Evolutionary conservation across 192 early-diverging fungal genomes (phyloP), one percentile per base, ranked within the genome.

Genomic region (Geosiphon pyriformis): DNA sequence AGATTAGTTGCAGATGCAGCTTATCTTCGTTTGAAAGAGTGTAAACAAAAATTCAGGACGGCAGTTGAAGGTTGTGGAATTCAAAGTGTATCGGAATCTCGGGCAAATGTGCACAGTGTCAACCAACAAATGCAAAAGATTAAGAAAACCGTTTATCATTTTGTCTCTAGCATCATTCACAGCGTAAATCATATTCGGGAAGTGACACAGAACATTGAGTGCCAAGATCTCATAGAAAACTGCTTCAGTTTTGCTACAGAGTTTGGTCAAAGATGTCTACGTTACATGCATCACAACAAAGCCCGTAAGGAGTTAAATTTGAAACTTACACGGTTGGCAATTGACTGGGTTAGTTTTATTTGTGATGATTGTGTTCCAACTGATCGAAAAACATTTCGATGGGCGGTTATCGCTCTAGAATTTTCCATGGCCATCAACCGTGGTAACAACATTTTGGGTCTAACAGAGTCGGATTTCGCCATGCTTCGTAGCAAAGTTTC

Each of bases 331-430:
- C 80, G 80, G 2, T 80, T 94, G 58, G 81, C 88, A 12, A 89
- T 91, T n/a, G 87, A 90, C 49, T 94, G 93, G 93, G 85, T 90
- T 55, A 86, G 87, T 53, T 94, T 94, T 69, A 90, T 92, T 50
- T 86, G 83, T 32, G 85, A 89, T 63, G 90, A 94, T 67, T 91
- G 91, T 69, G 77, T 83, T 59, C 89, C 88, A 7, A 86, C 85
- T 26, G 89, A 93, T 60, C 78, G 90, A 22, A 84, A 86, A 31
- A 91, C 90, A 4, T 91, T 89, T 79, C 79, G 89, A 48, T 92
- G 91, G 93, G 87, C 88, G 2, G 87, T 95, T 34, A 73, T 83
- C 49, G 93, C 92, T 2, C 78, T 95, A 1, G 90, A 93, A 71
- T 90, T 91, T 69, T 88, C 87, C 2, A 88, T 91, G 85, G 81